Conservation (phyloP, 2,329 filamentous ascomycete genomes). For the Apiospora kogelbergensis region DNA sequence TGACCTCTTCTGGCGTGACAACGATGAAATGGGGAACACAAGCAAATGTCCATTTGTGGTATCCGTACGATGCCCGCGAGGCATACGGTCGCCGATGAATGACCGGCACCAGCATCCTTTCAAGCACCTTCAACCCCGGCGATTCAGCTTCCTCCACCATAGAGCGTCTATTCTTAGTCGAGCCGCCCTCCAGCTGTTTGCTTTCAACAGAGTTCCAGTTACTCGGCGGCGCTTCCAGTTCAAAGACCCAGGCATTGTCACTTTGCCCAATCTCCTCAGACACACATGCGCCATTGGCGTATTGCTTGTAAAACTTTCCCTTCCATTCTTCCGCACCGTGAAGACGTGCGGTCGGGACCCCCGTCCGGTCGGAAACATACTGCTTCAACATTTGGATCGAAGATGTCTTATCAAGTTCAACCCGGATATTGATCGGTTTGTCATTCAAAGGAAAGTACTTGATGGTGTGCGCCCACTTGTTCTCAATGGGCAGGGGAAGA, state of each 20-base stretch:
- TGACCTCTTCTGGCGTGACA: slow-evolving; percentile 71
- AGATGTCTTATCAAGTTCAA: slow-evolving; percentile 79
- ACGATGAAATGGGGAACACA: slow-evolving; percentile 68
- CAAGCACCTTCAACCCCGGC: slow-evolving; percentile 54
- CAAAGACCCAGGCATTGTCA: slow-evolving; percentile 68
- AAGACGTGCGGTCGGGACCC: slow-evolving; percentile 64
- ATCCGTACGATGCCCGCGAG: slow-evolving; percentile 28
- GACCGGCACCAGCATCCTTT: slow-evolving; percentile 69
- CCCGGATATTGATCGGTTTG: slow-evolving; percentile 66
- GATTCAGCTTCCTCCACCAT: slow-evolving; percentile 49
- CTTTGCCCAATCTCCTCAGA: slow-evolving; percentile 71
- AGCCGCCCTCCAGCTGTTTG: slow-evolving; percentile 44
- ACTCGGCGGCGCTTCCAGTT: slow-evolving; percentile 76
- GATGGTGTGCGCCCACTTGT: slow-evolving; percentile 73
- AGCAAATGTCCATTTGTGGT: slow-evolving; percentile 32
- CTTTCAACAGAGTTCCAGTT: slow-evolving; percentile 66
- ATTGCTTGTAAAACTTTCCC: slow-evolving; percentile 82
- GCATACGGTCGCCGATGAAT: slow-evolving; percentile 55
- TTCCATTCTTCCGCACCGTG: slow-evolving; percentile 82
- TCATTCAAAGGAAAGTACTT: slow-evolving; percentile 77
- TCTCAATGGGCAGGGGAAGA: slow-evolving; percentile 84
- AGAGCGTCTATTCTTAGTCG: slow-evolving; percentile 35
- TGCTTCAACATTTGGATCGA: slow-evolving; percentile 69
- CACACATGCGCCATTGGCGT: slow-evolving; percentile 66
- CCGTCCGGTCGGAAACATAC: slow-evolving; percentile 66